A percentile compares a stretch with the other conserved stretches of the same genome.
These are phyloP conservation scores for Cryptococcus neoformans DNA, from an alignment of 1,284 basidiomycete genomes.

Conservation along the genomic window DNA sequence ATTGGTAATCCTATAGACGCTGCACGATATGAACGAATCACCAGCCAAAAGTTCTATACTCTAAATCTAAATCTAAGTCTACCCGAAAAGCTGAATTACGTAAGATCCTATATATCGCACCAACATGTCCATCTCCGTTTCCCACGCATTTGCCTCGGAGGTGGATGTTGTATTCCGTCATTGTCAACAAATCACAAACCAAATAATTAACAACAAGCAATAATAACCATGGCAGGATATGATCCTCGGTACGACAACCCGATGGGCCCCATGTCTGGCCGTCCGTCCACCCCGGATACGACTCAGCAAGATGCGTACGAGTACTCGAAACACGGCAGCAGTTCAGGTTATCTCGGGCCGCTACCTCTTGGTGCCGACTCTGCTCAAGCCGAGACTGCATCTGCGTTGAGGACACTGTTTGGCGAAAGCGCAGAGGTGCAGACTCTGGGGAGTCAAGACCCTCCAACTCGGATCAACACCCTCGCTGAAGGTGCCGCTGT, in stretches of 20 bases:
- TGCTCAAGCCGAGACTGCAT: slow-evolving; percentile 7
- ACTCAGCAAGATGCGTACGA: not conserved
- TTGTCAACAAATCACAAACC: not conserved
- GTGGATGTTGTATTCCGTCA: no score
- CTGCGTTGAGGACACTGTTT: slow-evolving; percentile 12
- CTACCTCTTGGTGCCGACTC: not conserved
- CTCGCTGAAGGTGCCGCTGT: not conserved
- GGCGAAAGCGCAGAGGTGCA: slow-evolving; percentile 6
- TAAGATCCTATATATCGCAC: no score
- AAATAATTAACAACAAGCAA: not conserved
- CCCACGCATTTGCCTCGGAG: no score
- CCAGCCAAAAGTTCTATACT: no score
- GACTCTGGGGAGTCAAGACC: not conserved
- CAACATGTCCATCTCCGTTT: no score
- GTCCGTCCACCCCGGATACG: not conserved
- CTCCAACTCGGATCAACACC: not conserved
- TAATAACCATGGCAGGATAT: not conserved
- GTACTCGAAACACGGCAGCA: not conserved
- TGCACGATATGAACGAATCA: no score
- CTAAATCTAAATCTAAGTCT: no score
- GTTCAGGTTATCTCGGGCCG: slow-evolving; percentile 1
- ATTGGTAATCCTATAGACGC: no score
- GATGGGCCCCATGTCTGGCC: slow-evolving; percentile 7
- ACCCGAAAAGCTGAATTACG: no score
- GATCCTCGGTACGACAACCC: slow-evolving; percentile 10